Conservation (phyloP, 2,329 filamentous ascomycete species). For the Ceratocystis ficicola region DNA sequence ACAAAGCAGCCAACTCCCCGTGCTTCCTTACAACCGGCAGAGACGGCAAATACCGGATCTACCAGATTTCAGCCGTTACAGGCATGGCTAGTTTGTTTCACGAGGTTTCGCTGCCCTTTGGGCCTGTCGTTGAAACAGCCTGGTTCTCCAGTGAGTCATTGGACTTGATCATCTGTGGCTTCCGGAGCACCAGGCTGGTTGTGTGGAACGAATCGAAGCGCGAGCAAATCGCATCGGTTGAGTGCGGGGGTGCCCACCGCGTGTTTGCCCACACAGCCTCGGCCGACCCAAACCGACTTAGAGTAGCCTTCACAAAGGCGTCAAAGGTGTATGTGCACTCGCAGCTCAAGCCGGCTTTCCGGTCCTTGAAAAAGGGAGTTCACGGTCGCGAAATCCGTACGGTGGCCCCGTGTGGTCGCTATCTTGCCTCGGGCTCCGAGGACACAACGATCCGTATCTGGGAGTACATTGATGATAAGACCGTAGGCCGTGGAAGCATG, state of each 20-base stretch:
- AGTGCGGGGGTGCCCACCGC: slow-evolving; percentile 77
- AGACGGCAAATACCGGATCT: slow-evolving; percentile 64
- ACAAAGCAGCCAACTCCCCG: slow-evolving; percentile 23
- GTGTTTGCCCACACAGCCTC: slow-evolving; percentile 46
- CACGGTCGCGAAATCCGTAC: slow-evolving; percentile 77
- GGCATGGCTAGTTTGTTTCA: slow-evolving; percentile 41
- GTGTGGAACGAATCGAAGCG: slow-evolving; percentile 66
- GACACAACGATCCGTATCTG: slow-evolving; percentile 65
- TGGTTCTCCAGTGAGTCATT: slow-evolving; percentile 40
- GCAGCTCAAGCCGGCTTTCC: slow-evolving; percentile 28
- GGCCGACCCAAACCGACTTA: slow-evolving; percentile 26
- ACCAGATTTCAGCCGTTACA: slow-evolving; percentile 30
- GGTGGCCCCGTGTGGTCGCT: slow-evolving; percentile 29
- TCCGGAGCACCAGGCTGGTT: slow-evolving; percentile 66
- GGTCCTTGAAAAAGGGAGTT: slow-evolving; percentile 42
- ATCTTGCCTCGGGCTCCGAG: slow-evolving; percentile 57
- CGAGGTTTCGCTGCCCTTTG: slow-evolving; percentile 56
- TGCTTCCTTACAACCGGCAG: slow-evolving; percentile 61
- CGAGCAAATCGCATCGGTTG: slow-evolving; percentile 56
- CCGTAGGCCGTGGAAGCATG: slow-evolving; percentile 25
- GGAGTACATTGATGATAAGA: slow-evolving; percentile 30
- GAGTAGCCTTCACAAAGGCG: slow-evolving; percentile 65
- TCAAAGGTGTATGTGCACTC: slow-evolving; percentile 40
- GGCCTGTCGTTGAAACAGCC: slow-evolving; percentile 62
- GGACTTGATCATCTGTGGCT: slow-evolving; percentile 65